Percentiles rank a stretch among this genome's conserved stretches.
Evolutionary conservation across 352 stramenopile species (phyloP).

Genomic region (Phytophthora cactorum): DNA sequence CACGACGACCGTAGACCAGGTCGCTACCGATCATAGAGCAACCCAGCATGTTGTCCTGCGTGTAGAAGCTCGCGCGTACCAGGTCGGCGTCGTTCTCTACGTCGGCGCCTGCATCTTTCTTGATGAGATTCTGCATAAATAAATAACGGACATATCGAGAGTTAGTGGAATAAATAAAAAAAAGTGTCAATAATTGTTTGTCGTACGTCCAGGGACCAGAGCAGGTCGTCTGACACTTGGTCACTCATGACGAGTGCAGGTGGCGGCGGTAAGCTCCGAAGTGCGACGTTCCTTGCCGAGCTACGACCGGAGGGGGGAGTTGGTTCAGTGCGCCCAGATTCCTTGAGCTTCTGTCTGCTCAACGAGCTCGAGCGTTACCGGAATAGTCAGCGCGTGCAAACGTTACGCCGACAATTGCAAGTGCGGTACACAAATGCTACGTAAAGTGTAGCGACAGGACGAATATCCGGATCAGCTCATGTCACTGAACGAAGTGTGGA

Average conservation of each 20-base stretch:
- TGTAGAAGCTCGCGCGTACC: slow-evolving; percentile 52
- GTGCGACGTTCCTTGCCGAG: slow-evolving; percentile 6
- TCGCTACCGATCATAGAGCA: slow-evolving; percentile 50
- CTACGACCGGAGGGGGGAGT: slow-evolving; percentile 11
- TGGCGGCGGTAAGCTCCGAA: slow-evolving; percentile 3
- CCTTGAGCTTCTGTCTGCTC: slow-evolving; percentile 23
- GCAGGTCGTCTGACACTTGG: slow-evolving; percentile 69
- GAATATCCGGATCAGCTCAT: slow-evolving; percentile 1
- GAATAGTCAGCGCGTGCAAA: slow-evolving; percentile 45
- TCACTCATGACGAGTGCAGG: slow-evolving; percentile 45
- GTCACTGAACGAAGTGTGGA: slow-evolving; percentile 11
- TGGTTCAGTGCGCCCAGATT: slow-evolving; percentile 21
- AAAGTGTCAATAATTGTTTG: neutral
- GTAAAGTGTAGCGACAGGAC: slow-evolving; percentile 3
- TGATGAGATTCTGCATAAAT: slow-evolving; percentile 49
- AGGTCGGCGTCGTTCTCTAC: slow-evolving; percentile 41
- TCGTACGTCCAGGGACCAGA: slow-evolving; percentile 73
- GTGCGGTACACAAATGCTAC: slow-evolving; percentile 21
- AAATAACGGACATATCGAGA: slow-evolving; percentile 16
- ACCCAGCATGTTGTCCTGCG: slow-evolving; percentile 42
- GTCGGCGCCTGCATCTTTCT: slow-evolving; percentile 41
- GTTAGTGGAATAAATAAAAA: slow-evolving; percentile 3
- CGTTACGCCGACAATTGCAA: slow-evolving; percentile 34
- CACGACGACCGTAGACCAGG: slow-evolving; percentile 49
- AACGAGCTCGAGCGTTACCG: slow-evolving; percentile 34